phyloP scores from a whole-genome alignment of 805 yeast species.

The Starmerella bombicola region DNA sequence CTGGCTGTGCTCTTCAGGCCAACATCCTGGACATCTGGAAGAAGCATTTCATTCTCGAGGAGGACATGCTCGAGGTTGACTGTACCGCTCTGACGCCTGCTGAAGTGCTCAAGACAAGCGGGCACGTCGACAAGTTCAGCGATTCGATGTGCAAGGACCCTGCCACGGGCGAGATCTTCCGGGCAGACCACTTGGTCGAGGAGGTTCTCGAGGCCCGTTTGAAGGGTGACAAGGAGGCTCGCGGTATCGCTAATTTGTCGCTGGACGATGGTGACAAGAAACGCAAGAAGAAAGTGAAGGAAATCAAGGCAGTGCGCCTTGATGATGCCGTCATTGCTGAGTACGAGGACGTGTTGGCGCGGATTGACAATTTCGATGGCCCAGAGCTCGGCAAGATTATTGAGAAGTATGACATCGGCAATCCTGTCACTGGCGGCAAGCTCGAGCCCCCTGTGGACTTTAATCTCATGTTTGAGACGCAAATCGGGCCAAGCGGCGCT shows the following conservation, averaged over 20 bases:
- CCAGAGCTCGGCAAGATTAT: conserved; percentile 83
- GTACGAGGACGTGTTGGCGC: conserved; percentile 73
- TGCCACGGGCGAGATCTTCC: conserved; percentile 92
- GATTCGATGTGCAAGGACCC: conserved; percentile 98
- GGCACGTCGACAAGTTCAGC: conserved; percentile 97
- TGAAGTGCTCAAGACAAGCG: conserved; percentile 95
- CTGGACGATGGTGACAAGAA: conserved; percentile 64
- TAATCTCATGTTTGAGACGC: conserved; percentile 98
- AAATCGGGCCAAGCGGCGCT: conserved; percentile 97
- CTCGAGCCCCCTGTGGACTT: conserved; percentile 88
- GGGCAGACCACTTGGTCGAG: conserved; percentile 97
- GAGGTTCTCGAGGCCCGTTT: conserved; percentile 92
- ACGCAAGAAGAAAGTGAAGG: conserved; percentile 84
- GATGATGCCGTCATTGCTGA: conserved; percentile 69
- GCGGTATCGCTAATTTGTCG: conserved; percentile 59
- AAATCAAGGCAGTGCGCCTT: conserved; percentile 74
- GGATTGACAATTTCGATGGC: conserved; percentile 90
- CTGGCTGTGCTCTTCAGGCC: conserved; percentile 97
- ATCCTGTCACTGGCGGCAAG: conserved; percentile 80
- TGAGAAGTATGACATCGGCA: conserved; percentile 66
- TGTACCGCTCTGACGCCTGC: conserved; percentile 95
- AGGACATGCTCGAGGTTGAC: conserved; percentile 98
- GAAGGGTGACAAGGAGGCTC: conserved; percentile 94
- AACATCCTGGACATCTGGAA: conserved; percentile 92
- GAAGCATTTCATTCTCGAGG: conserved; percentile 92